These are phyloP conservation scores for Chalciporus sp. DNA, from an alignment of 1,284 basidiomycete species.

Conservation along the genomic window DNA sequence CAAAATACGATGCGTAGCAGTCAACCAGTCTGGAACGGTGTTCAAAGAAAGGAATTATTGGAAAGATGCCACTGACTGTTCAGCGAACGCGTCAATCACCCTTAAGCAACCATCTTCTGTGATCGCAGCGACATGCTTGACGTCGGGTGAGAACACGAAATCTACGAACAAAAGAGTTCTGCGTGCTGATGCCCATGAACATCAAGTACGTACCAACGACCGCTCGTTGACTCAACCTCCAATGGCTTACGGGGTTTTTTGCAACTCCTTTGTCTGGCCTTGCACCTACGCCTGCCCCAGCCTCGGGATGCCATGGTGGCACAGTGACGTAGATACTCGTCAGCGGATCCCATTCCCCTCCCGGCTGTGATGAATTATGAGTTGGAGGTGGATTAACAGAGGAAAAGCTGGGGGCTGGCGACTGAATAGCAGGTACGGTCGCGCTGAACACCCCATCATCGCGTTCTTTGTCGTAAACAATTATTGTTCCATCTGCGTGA, in stretches of 20 bases:
- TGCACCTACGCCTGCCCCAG: slow-evolving; percentile 34
- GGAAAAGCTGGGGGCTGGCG: slow-evolving; percentile 10
- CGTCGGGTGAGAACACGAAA: slow-evolving; percentile 89
- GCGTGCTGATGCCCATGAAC: background rate
- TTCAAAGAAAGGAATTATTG: slow-evolving; percentile 1
- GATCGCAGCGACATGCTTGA: slow-evolving; percentile 82
- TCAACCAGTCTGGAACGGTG: slow-evolving; percentile 68
- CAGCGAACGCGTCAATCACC: slow-evolving; percentile 83
- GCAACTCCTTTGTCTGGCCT: slow-evolving; percentile 64
- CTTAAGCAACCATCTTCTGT: slow-evolving; percentile 89
- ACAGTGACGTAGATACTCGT: slow-evolving; percentile 80
- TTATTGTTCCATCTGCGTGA: slow-evolving; percentile 86
- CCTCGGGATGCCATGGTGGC: slow-evolving; percentile 78
- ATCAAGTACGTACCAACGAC: slow-evolving; percentile 66
- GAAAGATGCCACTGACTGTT: slow-evolving; percentile 61
- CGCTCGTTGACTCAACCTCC: slow-evolving; percentile 69
- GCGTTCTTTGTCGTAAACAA: slow-evolving; percentile 87
- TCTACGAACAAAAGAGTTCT: slow-evolving; percentile 47
- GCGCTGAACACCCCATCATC: slow-evolving; percentile 80
- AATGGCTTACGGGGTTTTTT: slow-evolving; percentile 87
- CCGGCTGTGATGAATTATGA: slow-evolving; percentile 13
- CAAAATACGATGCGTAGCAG: slow-evolving; percentile 92
- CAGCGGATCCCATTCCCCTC: slow-evolving; percentile 66
- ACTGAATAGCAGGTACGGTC: slow-evolving; percentile 47
- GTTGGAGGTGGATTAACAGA: slow-evolving; percentile 12